These are phyloP conservation scores for Fagopyrum homotropicum DNA, from an alignment of 148 eudicot species.

Conservation along the genomic window DNA sequence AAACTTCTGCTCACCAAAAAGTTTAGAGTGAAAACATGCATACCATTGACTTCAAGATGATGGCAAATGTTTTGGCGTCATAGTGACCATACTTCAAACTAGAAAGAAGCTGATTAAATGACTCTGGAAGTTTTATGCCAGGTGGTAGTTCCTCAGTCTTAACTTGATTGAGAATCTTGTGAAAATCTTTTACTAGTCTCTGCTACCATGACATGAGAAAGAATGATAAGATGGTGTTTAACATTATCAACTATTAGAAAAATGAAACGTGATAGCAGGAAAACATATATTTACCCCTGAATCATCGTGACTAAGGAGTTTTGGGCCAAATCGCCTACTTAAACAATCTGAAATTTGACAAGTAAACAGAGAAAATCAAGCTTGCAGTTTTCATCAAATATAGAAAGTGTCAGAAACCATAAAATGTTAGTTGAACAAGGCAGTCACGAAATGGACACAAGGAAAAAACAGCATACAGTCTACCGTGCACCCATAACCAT, in stretches of 20 bases:
- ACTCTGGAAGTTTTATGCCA: slow-evolving; percentile 67
- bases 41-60: slow-evolving; percentile 88
- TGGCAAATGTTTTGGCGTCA: slow-evolving; percentile 72
- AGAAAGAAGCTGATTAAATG: slow-evolving; percentile 76
- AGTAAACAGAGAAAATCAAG: background rate
- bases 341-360: slow-evolving; percentile 64
- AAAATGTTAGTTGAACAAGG: background rate
- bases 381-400: background rate
- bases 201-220: slow-evolving; percentile 30
- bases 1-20: background rate
- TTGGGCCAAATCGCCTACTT: slow-evolving; percentile 91
- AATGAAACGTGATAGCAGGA: slow-evolving; percentile 2
- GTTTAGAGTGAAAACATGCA: slow-evolving; percentile 19
- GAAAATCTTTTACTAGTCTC: slow-evolving; percentile 75
- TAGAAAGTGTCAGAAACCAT: slow-evolving; percentile 1
- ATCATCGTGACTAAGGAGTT: slow-evolving; percentile 75
- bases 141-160: slow-evolving; percentile 62
- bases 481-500: background rate
- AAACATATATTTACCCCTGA: slow-evolving; percentile 61
- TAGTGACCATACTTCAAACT: slow-evolving; percentile 81
- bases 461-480: background rate
- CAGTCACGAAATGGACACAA: slow-evolving; percentile 3
- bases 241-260: background rate
- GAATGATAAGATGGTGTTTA: slow-evolving; percentile 9
- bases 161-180: slow-evolving; percentile 80